Evolutionary conservation across 441 rosid genomes (phyloP).

Genomic region (Rhodomyrtus psidioides): DNA sequence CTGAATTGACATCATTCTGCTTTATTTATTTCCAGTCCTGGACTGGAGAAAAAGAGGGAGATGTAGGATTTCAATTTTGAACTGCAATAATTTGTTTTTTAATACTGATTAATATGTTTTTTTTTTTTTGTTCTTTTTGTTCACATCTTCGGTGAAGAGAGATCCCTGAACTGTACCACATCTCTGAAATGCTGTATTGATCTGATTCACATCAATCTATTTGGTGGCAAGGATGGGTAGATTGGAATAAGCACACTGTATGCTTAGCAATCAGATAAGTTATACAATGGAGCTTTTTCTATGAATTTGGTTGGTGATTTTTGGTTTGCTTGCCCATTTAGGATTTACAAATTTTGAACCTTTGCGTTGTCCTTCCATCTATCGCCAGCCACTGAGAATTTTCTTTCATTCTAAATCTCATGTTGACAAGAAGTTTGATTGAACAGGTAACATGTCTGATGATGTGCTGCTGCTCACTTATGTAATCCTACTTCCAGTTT

Average conservation of each 20-base stretch:
- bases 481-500: not conserved
- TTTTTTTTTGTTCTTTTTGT: not conserved
- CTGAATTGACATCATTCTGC: conserved; percentile 16
- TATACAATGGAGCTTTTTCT: not conserved
- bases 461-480: not conserved
- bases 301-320: not conserved
- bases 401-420: not conserved
- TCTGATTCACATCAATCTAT: not conserved
- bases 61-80: not conserved
- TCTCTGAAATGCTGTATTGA: not conserved
- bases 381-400: not conserved
- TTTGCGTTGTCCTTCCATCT: too few relatives aligned
- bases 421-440: not conserved
- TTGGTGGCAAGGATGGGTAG: not conserved
- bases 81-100: not conserved
- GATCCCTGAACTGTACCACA: not conserved
- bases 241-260: not conserved
- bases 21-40: conserved; percentile 1
- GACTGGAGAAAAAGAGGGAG: not conserved
- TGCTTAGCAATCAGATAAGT: not conserved
- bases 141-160: not conserved
- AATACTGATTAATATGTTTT: not conserved
- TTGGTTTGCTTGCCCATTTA: not conserved
- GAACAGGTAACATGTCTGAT: not conserved
- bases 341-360: not conserved